phyloP scores from a whole-genome alignment of 2,329 filamentous ascomycete species.

The Colletotrichum liriopes region DNA sequence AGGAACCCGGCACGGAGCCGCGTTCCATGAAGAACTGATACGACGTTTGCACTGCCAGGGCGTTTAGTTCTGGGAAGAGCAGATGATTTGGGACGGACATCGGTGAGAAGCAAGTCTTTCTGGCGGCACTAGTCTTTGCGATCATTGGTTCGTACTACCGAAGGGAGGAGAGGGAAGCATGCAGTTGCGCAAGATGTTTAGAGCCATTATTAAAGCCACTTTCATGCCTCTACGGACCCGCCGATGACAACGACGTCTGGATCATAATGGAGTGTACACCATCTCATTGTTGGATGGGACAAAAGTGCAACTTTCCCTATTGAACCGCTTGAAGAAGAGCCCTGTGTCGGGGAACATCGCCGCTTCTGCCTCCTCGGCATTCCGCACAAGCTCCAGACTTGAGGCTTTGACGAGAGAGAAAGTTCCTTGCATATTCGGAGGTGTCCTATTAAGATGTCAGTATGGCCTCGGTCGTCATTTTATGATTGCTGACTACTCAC shows the following conservation, averaged over 20 bases:
- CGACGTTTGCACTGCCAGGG: constrained; percentile 12
- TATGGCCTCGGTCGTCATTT: constrained; percentile 42
- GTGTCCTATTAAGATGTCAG: constrained; percentile 18
- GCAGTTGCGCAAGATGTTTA: neutral
- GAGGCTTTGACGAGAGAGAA: constrained; percentile 41
- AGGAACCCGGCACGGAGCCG: neutral
- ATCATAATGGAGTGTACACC: constrained; percentile 30
- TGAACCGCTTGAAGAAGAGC: constrained; percentile 91
- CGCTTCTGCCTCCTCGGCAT: constrained; percentile 45
- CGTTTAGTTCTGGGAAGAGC: constrained; percentile 4
- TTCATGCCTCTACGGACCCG: neutral
- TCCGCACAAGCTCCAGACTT: constrained; percentile 39
- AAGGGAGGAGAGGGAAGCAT: constrained; percentile 5
- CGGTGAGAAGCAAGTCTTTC: neutral
- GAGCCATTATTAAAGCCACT: neutral
- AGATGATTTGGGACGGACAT: neutral
- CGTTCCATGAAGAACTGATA: neutral
- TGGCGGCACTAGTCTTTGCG: neutral
- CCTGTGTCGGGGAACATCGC: constrained; percentile 81
- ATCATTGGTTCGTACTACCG: neutral
- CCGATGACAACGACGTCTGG: neutral
- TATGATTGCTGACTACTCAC: constrained; percentile 43
- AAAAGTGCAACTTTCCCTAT: constrained; percentile 76
- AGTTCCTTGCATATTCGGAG: constrained; percentile 39
- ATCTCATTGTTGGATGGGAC: constrained; percentile 56